These are phyloP conservation scores for Citrullus amarus DNA, from an alignment of 306 rosid genomes.

Conservation along the genomic window DNA sequence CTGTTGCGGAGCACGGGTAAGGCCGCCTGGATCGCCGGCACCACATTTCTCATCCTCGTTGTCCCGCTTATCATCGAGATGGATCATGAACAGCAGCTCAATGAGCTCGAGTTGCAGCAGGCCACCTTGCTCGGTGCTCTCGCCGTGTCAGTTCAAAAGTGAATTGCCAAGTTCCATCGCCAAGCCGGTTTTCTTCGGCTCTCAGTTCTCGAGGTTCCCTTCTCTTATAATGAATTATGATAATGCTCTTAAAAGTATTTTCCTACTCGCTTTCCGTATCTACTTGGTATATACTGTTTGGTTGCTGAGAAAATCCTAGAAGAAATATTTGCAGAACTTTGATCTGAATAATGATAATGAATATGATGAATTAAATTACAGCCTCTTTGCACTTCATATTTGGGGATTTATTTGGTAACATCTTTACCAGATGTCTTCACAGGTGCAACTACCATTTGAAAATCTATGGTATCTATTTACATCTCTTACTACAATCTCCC, in stretches of 20 bases:
- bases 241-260: not conserved
- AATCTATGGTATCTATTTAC: conserved; percentile 75
- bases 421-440: conserved; percentile 67
- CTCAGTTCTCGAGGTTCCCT: not conserved
- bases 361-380: not conserved
- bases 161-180: conserved; percentile 1
- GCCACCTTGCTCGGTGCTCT: conserved; percentile 75
- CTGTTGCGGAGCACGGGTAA: conserved; percentile 76
- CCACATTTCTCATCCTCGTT: conserved; percentile 57
- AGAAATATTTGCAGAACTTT: not conserved
- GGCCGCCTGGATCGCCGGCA: conserved; percentile 92
- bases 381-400: not conserved
- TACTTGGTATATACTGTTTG: not conserved
- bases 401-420: not conserved
- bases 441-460: conserved; percentile 49
- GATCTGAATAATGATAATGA: not conserved
- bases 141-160: conserved; percentile 20
- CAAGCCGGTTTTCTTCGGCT: not conserved
- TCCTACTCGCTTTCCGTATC: not conserved
- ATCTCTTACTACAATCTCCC: conserved; percentile 77
- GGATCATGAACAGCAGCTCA: conserved; percentile 91
- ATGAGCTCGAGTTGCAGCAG: conserved; percentile 79
- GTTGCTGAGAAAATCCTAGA: not conserved
- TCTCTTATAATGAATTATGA: not conserved
- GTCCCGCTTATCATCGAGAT: conserved; percentile 78